Conservation (phyloP, 176 grass and related monocot species). For the Dendrocalamus sinicus region DNA sequence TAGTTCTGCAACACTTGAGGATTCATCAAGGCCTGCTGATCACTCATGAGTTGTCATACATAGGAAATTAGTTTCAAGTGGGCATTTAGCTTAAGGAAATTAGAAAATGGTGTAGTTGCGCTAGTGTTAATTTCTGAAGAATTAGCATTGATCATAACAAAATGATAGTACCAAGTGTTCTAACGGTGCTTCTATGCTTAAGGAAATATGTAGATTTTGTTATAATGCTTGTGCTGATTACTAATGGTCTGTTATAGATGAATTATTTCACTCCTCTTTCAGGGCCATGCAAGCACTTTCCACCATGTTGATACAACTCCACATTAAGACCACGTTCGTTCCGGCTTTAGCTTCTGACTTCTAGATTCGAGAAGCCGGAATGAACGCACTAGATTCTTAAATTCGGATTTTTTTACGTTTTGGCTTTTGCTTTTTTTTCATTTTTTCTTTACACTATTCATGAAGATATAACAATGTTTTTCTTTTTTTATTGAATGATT, state of each 20-base stretch:
- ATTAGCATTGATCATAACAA: neutral
- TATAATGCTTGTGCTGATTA: neutral
- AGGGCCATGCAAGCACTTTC: neutral
- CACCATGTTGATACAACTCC: neutral
- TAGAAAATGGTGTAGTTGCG: neutral
- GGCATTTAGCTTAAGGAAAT: neutral
- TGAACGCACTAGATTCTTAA: no score
- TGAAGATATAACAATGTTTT: no score
- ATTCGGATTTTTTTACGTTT: no score
- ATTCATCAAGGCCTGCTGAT: slow-evolving; percentile 60
- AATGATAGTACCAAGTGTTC: neutral
- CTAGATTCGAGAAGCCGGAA: no score
- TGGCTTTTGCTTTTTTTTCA: no score
- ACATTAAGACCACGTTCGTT: no score
- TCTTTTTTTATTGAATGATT: no score
- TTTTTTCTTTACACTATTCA: no score
- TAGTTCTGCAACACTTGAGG: slow-evolving; percentile 63
- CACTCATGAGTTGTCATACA: neutral
- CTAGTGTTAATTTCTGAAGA: neutral
- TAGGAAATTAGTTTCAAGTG: neutral
- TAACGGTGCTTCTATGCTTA: neutral
- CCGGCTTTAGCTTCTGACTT: no score
- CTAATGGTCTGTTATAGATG: neutral
- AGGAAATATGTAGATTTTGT: neutral
- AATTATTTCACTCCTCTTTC: neutral